phyloP scores from a whole-genome alignment of 441 rosid genomes.

The Francoa sonchifolia region DNA sequence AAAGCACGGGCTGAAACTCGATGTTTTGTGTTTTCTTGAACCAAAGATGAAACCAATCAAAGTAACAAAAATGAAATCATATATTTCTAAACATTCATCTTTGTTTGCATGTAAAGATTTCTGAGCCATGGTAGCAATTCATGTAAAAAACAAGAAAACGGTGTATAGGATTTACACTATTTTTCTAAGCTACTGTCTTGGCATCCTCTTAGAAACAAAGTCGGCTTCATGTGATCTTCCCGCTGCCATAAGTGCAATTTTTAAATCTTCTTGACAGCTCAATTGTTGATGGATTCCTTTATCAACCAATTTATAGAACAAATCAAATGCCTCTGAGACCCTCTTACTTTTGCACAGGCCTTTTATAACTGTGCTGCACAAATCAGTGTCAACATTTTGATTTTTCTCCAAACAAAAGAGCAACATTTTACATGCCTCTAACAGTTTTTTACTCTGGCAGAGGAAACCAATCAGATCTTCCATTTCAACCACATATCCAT shows the following conservation, averaged over 20 bases:
- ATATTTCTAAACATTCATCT: too few species aligned
- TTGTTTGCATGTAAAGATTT: too few species aligned
- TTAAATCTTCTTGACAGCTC: constrained; percentile 40
- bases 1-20: too few species aligned
- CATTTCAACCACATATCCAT: constrained; percentile 44
- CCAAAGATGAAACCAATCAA: too few species aligned
- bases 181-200: constrained; percentile 15
- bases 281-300: constrained; percentile 35
- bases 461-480: constrained; percentile 44
- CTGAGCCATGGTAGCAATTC: too few species aligned
- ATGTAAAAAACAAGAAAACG: too few species aligned
- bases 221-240: constrained; percentile 40
- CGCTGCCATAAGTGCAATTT: constrained; percentile 35
- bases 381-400: constrained; percentile 24
- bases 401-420: constrained; percentile 46
- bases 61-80: too few species aligned
- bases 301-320: constrained; percentile 59
- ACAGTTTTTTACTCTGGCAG: constrained; percentile 28
- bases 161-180: too few species aligned
- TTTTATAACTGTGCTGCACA: constrained; percentile 35
- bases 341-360: constrained; percentile 48
- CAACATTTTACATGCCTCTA: constrained; percentile 43
- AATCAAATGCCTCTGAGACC: constrained; percentile 49
- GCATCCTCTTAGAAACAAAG: constrained; percentile 54
- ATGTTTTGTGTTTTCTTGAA: too few species aligned